Evolutionary conservation across 2,329 filamentous ascomycete species (phyloP).

Genomic region (Neurospora crassa): DNA sequence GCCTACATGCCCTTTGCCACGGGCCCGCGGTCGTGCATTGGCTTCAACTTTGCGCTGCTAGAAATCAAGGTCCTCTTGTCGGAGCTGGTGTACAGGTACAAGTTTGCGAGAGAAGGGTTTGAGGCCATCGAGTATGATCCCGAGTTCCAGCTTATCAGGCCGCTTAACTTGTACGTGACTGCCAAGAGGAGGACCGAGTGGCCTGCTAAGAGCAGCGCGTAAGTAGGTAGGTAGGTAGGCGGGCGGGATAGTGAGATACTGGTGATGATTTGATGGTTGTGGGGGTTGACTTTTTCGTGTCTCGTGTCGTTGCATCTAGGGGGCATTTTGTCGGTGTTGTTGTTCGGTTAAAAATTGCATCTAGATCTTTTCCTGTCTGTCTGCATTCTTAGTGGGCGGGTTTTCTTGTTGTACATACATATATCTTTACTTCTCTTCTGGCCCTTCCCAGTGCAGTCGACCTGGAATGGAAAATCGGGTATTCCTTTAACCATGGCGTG

Average conservation of each 20-base stretch:
- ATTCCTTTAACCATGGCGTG: background rate
- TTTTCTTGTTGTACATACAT: background rate
- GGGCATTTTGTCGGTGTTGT: background rate
- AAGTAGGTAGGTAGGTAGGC: background rate
- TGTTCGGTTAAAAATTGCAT: background rate
- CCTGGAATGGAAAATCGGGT: background rate
- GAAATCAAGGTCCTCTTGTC: constrained; percentile 51
- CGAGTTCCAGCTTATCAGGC: constrained; percentile 48
- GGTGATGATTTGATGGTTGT: background rate
- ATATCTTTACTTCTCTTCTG: background rate
- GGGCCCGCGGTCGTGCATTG: constrained; percentile 49
- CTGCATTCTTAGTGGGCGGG: background rate
- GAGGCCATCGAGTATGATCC: constrained; percentile 48
- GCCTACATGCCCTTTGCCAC: constrained; percentile 50
- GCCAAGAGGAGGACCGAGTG: constrained; percentile 39
- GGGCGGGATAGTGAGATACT: background rate
- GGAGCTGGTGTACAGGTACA: constrained; percentile 50
- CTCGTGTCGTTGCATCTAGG: background rate
- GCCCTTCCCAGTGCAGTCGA: background rate
- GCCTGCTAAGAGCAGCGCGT: constrained; percentile 12
- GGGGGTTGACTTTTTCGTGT: background rate
- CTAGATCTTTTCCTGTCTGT: background rate
- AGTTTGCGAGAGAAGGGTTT: constrained; percentile 41
- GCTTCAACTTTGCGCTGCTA: constrained; percentile 54
- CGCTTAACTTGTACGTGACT: constrained; percentile 43